Conservation (phyloP, 169 alveolate species). For the Perkinsus olseni region DNA sequence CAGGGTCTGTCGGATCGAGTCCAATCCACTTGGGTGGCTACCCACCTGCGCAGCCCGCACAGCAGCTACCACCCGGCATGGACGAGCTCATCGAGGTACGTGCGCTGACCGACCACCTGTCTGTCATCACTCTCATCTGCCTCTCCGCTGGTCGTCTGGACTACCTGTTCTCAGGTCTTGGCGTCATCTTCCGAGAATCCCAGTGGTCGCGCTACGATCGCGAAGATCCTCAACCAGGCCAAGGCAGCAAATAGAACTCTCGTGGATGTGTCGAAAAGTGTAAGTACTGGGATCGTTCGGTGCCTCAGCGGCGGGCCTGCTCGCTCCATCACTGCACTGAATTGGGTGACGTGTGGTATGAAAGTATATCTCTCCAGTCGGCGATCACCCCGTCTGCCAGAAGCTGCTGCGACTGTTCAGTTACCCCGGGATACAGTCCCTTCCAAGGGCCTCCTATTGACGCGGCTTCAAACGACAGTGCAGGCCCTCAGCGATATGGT, state of each 20-base stretch:
- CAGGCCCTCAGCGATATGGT: too few relatives aligned
- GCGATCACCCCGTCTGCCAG: too few relatives aligned
- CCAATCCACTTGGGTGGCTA: neutral
- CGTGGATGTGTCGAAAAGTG: neutral
- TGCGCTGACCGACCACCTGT: too few relatives aligned
- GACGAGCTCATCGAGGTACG: neutral
- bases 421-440: too few relatives aligned
- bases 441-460: too few relatives aligned
- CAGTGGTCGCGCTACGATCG: neutral
- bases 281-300: too few relatives aligned
- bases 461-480: too few relatives aligned
- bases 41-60: neutral
- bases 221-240: neutral
- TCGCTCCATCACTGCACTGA: too few relatives aligned
- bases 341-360: too few relatives aligned
- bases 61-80: neutral
- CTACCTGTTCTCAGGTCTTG: neutral
- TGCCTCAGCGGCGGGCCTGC: too few relatives aligned
- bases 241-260: neutral
- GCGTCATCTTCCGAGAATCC: neutral
- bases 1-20: neutral
- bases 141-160: neutral
- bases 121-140: neutral
- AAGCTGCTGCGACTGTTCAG: too few relatives aligned
- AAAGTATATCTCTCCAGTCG: too few relatives aligned